Percentiles rank a stretch among this genome's conserved stretches.
Evolutionary conservation across 2,329 filamentous ascomycete species (phyloP).

Genomic region (Exophiala dermatitidis): DNA sequence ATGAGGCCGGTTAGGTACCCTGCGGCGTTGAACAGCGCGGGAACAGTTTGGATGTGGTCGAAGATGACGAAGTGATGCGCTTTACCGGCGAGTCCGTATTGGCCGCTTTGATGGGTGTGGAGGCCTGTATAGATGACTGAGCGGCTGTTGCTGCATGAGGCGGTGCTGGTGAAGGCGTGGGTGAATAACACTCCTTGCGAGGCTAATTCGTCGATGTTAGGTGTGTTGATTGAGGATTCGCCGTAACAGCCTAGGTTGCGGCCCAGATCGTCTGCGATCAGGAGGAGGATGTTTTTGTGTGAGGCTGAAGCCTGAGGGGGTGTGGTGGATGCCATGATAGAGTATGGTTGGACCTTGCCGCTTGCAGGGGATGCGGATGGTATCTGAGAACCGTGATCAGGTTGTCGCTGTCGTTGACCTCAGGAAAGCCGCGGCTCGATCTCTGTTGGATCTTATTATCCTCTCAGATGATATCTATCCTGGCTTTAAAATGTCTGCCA

Average conservation of each 20-base stretch:
- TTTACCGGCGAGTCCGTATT: conserved; percentile 40
- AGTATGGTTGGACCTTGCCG: too few relatives aligned
- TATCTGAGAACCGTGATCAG: too few relatives aligned
- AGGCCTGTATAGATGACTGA: conserved; percentile 45
- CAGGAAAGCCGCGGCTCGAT: too few relatives aligned
- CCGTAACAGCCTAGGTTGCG: background rate
- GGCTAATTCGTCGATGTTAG: background rate
- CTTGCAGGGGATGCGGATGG: too few relatives aligned
- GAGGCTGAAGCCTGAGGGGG: too few relatives aligned
- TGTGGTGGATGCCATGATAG: too few relatives aligned
- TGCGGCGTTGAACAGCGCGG: conserved; percentile 33
- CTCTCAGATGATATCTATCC: too few relatives aligned
- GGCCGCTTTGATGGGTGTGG: conserved; percentile 43
- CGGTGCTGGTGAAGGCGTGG: conserved; percentile 41
- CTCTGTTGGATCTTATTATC: too few relatives aligned
- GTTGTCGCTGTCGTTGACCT: too few relatives aligned
- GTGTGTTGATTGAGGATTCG: background rate
- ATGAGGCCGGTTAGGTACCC: conserved; percentile 45
- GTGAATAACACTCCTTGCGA: conserved; percentile 34
- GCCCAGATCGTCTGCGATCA: background rate
- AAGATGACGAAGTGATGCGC: conserved; percentile 41
- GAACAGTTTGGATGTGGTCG: conserved; percentile 39
- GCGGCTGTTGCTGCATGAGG: conserved; percentile 44
- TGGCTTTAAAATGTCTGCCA: too few relatives aligned
- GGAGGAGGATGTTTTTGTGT: background rate